Evolutionary conservation across 1,139 yeast species (phyloP).

Genomic region (Sugiyamaella japonica): DNA sequence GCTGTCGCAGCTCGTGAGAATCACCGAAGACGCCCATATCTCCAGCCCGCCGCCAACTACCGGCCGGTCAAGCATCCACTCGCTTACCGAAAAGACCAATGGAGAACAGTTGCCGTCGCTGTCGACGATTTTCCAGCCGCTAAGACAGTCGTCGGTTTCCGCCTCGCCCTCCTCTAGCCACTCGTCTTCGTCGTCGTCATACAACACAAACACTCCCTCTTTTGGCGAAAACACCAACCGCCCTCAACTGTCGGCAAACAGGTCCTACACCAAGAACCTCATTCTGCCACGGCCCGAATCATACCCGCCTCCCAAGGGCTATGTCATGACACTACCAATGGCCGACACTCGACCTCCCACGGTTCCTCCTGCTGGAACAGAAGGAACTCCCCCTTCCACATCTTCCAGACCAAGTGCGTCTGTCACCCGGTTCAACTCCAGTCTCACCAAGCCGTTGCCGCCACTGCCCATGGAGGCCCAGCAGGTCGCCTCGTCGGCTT

Average conservation of each 20-base stretch:
- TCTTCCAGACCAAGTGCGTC: constrained; percentile 11
- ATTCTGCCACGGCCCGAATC: constrained; percentile 36
- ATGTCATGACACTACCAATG: constrained; percentile 28
- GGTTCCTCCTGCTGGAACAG: constrained; percentile 32
- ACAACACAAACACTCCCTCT: background rate
- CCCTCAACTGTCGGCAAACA: constrained; percentile 33
- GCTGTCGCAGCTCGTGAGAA: constrained; percentile 33
- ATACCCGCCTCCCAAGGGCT: constrained; percentile 34
- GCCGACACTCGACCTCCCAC: constrained; percentile 35
- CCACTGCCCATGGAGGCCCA: constrained; percentile 37
- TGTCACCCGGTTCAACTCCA: constrained; percentile 16
- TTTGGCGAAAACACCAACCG: constrained; percentile 21
- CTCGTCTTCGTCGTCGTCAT: constrained; percentile 6
- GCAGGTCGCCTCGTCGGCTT: constrained; percentile 1
- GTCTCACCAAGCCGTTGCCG: constrained; percentile 37
- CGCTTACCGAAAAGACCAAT: background rate
- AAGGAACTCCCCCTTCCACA: constrained; percentile 12
- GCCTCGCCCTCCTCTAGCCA: constrained; percentile 20
- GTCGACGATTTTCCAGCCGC: constrained; percentile 23
- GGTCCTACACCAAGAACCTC: constrained; percentile 35
- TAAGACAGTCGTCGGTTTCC: constrained; percentile 18
- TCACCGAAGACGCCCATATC: constrained; percentile 36
- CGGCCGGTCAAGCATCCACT: constrained; percentile 14
- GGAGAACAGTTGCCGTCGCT: constrained; percentile 26
- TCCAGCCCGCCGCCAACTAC: constrained; percentile 29